These are phyloP conservation scores for Sugiyamaella americana DNA, from an alignment of 805 yeast species.

Conservation along the genomic window DNA sequence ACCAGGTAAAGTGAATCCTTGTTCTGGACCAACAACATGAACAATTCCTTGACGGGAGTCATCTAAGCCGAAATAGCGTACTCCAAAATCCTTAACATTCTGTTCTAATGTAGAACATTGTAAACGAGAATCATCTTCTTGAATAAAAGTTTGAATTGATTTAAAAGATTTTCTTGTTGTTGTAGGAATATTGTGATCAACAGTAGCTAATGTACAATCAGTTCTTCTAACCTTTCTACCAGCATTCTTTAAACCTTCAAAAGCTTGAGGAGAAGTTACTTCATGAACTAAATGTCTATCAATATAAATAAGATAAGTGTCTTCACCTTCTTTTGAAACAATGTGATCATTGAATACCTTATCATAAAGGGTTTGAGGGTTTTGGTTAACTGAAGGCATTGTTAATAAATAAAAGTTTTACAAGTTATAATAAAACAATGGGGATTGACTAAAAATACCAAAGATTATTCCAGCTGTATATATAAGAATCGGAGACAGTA, in stretches of 20 bases:
- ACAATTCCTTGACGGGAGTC: conserved; percentile 97
- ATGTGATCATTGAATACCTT: conserved; percentile 93
- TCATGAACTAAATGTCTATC: conserved; percentile 98
- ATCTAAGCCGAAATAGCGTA: conserved; percentile 90
- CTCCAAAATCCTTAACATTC: conserved; percentile 83
- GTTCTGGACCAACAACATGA: conserved; percentile 98
- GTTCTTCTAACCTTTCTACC: conserved; percentile 82
- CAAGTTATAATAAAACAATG: no score
- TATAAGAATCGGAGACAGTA: no score
- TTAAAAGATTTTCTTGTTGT: conserved; percentile 73
- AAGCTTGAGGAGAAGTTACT: conserved; percentile 98
- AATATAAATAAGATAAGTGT: conserved; percentile 80
- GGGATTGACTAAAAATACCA: no score
- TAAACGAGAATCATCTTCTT: conserved; percentile 83
- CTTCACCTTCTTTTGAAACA: conserved; percentile 80
- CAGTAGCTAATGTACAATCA: conserved; percentile 92
- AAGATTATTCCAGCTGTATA: no score
- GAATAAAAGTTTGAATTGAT: conserved; percentile 70
- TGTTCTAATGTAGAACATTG: conserved; percentile 91
- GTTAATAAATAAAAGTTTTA: no score
- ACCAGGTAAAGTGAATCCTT: conserved; percentile 97
- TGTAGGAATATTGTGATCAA: conserved; percentile 97
- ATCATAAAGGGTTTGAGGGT: conserved; percentile 68
- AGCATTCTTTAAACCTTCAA: conserved; percentile 88
- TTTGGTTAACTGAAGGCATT: conserved; percentile 8